phyloP scores from a whole-genome alignment of 306 rosid species.

The Delonix regia region DNA sequence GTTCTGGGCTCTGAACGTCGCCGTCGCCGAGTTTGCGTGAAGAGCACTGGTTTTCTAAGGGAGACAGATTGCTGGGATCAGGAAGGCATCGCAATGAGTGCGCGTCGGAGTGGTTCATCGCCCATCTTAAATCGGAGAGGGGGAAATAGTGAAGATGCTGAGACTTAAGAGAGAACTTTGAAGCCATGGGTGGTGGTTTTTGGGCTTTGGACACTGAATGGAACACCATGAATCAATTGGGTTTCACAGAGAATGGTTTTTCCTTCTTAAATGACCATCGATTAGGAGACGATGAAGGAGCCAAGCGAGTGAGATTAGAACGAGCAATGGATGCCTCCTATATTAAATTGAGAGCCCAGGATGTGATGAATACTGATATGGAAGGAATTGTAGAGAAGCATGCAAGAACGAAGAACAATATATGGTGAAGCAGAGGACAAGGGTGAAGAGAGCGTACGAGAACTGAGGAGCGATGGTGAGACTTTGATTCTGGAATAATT shows the following conservation, averaged over 20 bases:
- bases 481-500: too few relatives aligned
- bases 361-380: not conserved
- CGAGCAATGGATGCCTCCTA: not conserved
- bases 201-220: slow-evolving; percentile 1
- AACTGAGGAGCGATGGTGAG: too few relatives aligned
- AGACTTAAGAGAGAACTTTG: slow-evolving; percentile 20
- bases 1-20: not conserved
- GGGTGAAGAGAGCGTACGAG: not conserved
- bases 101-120: not conserved
- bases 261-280: too few relatives aligned
- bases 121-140: slow-evolving; percentile 31
- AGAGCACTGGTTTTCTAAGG: too few relatives aligned
- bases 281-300: too few relatives aligned
- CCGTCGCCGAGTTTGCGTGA: too few relatives aligned
- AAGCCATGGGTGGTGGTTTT: slow-evolving; percentile 31
- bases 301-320: too few relatives aligned
- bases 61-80: not conserved
- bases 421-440: not conserved
- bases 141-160: slow-evolving; percentile 7
- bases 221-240: slow-evolving; percentile 29
- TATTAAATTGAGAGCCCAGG: too few relatives aligned
- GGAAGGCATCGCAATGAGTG: not conserved
- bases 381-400: not conserved
- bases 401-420: too few relatives aligned
- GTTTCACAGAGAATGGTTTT: not conserved